Base-by-base conservation (phyloP, 169 alveolate genomes). In the Eimeria nieschulzi region DNA sequence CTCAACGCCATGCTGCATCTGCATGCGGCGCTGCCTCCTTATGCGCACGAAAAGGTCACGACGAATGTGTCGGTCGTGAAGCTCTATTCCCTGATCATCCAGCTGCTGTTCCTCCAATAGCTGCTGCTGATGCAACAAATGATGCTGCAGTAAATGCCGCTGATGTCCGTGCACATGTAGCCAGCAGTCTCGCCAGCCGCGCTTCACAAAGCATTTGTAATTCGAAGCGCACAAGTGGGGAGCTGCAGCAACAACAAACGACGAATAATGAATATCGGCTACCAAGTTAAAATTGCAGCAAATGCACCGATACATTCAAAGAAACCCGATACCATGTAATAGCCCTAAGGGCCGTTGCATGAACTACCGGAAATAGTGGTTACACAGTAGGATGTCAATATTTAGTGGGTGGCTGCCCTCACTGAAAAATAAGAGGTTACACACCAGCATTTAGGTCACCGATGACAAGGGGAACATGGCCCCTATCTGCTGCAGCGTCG, bases 371-470 rank as follows among this genome's bases (percentile, higher is more conserved):
- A 15, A 12, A 59, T 59, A 0, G 5, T 59, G 68, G 68, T 59
- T 15, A 12, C 1, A 59, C 15, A 59, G 68, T 19, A 59, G 68
- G 23, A 59, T 19, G 23, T 5, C 68, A 15, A 59, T 19, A 59
- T 12, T 59, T 59, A 59, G 15, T 59, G 15, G n/a, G n/a, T 59
- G 68, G 15, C 15, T 59, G 68, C n/a, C 5, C 6, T 9, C 21
- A 13, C 21, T n/a, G n/a, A 68, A n/a, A 23, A 0, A 68, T 3
- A 21, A 13, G 78, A 13, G 15, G n/a, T n/a, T 9, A 12, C 85
- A 33, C 56, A 90, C 98, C 97, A 9, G 98, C 98, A 86, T 97
- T 97, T 53, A 97, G 92, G 86, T 97, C 98, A 9, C 98, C 98
- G 68, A 97, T 97, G 46, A 97, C 96, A 46, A 97, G 94, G 66